phyloP scores from a whole-genome alignment of 345 rosid genomes.

The Psidium guajava region DNA sequence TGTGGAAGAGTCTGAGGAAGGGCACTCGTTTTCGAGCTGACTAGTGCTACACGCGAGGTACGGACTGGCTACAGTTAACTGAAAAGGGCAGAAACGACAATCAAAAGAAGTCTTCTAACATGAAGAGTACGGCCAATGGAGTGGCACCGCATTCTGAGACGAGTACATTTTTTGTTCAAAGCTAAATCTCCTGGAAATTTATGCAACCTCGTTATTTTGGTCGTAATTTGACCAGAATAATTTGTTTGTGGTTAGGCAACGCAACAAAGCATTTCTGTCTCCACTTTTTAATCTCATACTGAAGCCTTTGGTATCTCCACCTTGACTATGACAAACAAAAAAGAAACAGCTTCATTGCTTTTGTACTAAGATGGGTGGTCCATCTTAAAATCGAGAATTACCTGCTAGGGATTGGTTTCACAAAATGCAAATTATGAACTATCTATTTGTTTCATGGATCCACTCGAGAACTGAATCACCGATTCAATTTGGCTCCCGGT shows the following conservation, averaged over 20 bases:
- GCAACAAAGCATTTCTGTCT: neutral
- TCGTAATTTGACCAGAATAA: neutral
- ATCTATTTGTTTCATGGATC: no score
- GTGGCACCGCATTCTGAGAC: neutral
- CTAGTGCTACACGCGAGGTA: neutral
- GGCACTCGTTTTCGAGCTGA: slow-evolving; percentile 17
- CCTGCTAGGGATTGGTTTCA: no score
- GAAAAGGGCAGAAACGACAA: neutral
- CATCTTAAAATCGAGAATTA: no score
- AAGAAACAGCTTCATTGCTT: neutral
- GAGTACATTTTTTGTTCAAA: neutral
- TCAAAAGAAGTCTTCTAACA: neutral
- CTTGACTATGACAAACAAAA: neutral
- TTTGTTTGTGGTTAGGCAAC: neutral
- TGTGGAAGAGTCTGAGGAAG: slow-evolving; percentile 20
- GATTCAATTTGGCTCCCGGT: no score
- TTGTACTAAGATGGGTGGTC: no score
- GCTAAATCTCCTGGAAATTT: no score
- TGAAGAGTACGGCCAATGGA: neutral
- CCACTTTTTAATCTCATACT: neutral
- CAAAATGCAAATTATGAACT: no score
- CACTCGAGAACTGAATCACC: no score
- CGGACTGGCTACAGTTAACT: neutral
- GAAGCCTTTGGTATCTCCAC: neutral
- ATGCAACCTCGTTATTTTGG: no score